These are phyloP conservation scores for Lentinula detonsa DNA, from an alignment of 768 basidiomycete genomes.

Conservation along the genomic window DNA sequence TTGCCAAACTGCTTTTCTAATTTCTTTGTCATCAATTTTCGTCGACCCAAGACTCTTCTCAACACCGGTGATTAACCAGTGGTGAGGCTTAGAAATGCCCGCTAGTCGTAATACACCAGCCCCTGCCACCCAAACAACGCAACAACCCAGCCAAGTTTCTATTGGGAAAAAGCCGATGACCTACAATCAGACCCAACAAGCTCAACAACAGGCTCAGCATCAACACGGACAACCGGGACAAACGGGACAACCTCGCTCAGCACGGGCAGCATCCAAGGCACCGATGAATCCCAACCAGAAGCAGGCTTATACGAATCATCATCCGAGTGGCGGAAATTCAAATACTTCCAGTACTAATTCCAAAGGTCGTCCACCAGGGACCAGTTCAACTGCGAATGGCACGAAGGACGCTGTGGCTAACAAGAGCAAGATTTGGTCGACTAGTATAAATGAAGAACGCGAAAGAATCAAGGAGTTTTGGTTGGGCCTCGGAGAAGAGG, in stretches of 20 bases:
- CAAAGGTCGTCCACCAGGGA: constrained; percentile 17
- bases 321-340: constrained; percentile 23
- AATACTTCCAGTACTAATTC: constrained; percentile 18
- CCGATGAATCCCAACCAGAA: constrained; percentile 47
- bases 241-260: constrained; percentile 23
- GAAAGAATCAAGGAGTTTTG: constrained; percentile 98
- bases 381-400: constrained; percentile 3
- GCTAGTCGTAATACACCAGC: background rate
- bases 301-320: constrained; percentile 33
- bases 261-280: constrained; percentile 49
- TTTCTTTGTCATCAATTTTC: background rate
- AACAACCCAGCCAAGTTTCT: constrained; percentile 68
- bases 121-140: background rate
- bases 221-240: constrained; percentile 14
- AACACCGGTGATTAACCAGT: background rate
- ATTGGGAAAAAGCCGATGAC: constrained; percentile 93
- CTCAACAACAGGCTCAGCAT: constrained; percentile 21
- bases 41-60: background rate
- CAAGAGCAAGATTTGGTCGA: constrained; percentile 91
- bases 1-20: background rate
- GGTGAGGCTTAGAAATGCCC: background rate
- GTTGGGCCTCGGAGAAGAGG: constrained; percentile 88
- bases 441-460: constrained; percentile 85
- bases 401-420: constrained; percentile 23
- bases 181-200: constrained; percentile 39